Evolutionary conservation across 768 basidiomycete species (phyloP).

Genomic region (Sutorius australiensis): DNA sequence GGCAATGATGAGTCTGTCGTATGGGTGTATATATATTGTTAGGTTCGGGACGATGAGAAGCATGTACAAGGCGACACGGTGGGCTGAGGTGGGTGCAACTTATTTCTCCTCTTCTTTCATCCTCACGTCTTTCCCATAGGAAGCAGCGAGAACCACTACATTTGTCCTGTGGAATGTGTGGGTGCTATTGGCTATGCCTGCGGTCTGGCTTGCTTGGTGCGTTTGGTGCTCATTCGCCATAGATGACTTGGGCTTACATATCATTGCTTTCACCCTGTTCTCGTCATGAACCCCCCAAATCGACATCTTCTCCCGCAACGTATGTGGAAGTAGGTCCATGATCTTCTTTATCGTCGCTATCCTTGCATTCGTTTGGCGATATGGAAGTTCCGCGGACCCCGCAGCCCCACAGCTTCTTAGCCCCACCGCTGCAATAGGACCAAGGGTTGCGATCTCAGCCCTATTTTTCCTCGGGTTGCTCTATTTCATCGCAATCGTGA

Average conservation of each 20-base stretch:
- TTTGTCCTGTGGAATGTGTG: conserved; percentile 63
- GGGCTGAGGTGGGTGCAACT: conserved; percentile 56
- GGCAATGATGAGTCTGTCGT: conserved; percentile 66
- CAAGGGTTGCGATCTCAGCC: conserved; percentile 52
- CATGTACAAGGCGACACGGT: conserved; percentile 66
- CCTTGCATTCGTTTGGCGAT: conserved; percentile 64
- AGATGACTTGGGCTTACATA: neutral
- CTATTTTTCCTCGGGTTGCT: conserved; percentile 56
- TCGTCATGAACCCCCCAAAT: neutral
- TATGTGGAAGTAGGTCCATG: conserved; percentile 49
- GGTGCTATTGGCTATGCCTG: conserved; percentile 64
- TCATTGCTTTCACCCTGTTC: neutral
- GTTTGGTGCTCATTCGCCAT: conserved; percentile 3
- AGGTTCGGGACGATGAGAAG: conserved; percentile 69
- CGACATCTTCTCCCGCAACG: neutral
- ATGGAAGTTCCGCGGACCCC: conserved; percentile 45
- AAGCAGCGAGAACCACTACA: conserved; percentile 50
- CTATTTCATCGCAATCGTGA: conserved; percentile 58
- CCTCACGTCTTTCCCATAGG: conserved; percentile 34
- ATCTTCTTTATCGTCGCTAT: conserved; percentile 60
- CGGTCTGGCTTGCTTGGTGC: conserved; percentile 68
- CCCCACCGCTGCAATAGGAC: conserved; percentile 39
- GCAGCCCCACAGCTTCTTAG: conserved; percentile 35
- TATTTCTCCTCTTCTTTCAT: neutral
- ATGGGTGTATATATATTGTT: conserved; percentile 71